Base-by-base conservation (phyloP, 2,329 filamentous ascomycete genomes). In the Helicocarpus griseus region DNA sequence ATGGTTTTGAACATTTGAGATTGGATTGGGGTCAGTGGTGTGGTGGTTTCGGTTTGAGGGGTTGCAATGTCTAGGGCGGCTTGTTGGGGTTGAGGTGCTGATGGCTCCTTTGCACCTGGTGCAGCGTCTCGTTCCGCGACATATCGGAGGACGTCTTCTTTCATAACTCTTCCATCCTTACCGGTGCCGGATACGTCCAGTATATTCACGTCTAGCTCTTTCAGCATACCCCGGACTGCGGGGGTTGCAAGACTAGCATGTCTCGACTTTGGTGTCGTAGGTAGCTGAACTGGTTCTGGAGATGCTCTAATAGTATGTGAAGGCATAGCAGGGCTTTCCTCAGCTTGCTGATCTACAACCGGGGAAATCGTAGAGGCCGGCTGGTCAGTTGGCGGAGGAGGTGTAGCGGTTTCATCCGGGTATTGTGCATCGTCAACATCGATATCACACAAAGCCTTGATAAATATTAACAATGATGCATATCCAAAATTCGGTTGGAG, bases 1-100 rank as follows among this genome's bases (percentile, higher is more conserved):
- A 98, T 98, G 54, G 83, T 80, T 73, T 94, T 96, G 82, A 95
- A 97, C 93, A 98, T 98, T 65, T 89, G 86, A 35, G 80, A 77
- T 71, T 97, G 91, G 13, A 87, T 86, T 35, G 83, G 84, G 11
- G 87, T 87, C 55, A 98, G 75, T 52, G 80, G 74, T 29, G 85
- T 76, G 1, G 76, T 69, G 7, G 82, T 86, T 69, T 97, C 93
- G 50, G 73, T 73, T 66, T 87, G 85, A 38, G 61, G 63, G 38
- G 64, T 54, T 26, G 43, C 24, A 35, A 53, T 31, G 5, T 43
- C 38, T 2, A 49, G 11, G 3, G 36, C 60, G 21, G 67, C 59
- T 55, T 68, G 58, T 46, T 66, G 47, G 19, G 67, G 54, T 21
- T 68, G 48, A 39, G 61, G 52, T 55, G 62, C 51, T 53, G 61